Evolutionary conservation across 331 rosid genomes (phyloP).

Genomic region (Spiraea crenata): DNA sequence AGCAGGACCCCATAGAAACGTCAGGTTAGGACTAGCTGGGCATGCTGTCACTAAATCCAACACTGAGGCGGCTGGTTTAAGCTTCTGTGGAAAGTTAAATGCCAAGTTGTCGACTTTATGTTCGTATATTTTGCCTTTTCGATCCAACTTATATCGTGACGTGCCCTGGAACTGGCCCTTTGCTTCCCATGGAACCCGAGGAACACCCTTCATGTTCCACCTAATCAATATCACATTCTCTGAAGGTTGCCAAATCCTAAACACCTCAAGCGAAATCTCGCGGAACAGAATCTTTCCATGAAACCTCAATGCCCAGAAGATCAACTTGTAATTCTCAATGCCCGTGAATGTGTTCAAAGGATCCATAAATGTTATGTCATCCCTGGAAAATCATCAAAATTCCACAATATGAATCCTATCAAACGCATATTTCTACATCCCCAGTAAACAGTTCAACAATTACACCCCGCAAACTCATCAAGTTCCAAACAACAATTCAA

Average conservation of each 20-base stretch:
- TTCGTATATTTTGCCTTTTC: slow-evolving; percentile 84
- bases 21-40: slow-evolving; percentile 86
- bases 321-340: slow-evolving; percentile 80
- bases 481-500: not conserved
- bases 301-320: slow-evolving; percentile 93
- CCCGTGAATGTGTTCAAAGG: slow-evolving; percentile 84
- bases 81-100: slow-evolving; percentile 68
- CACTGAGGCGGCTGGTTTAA: slow-evolving; percentile 67
- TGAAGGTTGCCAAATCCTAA: slow-evolving; percentile 91
- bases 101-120: slow-evolving; percentile 91
- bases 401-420: slow-evolving; percentile 1
- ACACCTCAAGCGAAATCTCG: slow-evolving; percentile 73
- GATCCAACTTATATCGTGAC: slow-evolving; percentile 74
- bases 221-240: slow-evolving; percentile 81
- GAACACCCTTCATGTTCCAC: slow-evolving; percentile 88
- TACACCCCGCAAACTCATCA: not conserved
- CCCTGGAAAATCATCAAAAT: slow-evolving; percentile 56
- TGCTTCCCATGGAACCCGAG: slow-evolving; percentile 96
- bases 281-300: slow-evolving; percentile 77
- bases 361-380: slow-evolving; percentile 77
- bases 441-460: not conserved
- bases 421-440: not conserved
- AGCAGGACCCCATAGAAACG: slow-evolving; percentile 67
- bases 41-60: slow-evolving; percentile 83
- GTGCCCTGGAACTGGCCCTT: slow-evolving; percentile 93